Evolutionary conservation across 352 stramenopile species (phyloP).

Genomic region (Vaucheria bursata): DNA sequence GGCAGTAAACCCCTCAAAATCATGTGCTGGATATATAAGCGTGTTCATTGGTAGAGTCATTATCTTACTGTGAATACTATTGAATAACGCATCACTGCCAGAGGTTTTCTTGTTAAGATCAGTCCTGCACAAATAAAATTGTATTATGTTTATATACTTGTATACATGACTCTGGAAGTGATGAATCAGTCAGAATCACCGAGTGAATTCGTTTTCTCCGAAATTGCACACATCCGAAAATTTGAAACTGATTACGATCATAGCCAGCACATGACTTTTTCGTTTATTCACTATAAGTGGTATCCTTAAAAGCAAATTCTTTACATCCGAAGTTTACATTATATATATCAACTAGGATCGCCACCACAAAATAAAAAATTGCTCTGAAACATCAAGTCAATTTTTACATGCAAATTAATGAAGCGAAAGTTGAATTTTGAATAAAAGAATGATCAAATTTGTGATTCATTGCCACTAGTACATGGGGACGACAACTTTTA

Average conservation of each 20-base stretch:
- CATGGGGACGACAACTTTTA: conserved; percentile 21
- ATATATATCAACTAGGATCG: too few relatives aligned
- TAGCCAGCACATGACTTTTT: background rate
- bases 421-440: background rate
- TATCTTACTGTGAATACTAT: conserved; percentile 53
- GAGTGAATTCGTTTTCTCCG: background rate
- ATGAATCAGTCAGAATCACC: background rate
- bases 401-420: background rate
- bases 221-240: background rate
- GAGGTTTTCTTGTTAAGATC: conserved; percentile 25
- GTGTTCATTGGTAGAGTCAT: conserved; percentile 55
- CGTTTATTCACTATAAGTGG: background rate
- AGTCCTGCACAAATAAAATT: conserved; percentile 3
- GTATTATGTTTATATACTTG: too few relatives aligned
- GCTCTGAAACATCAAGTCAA: too few relatives aligned
- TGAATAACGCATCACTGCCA: conserved; percentile 50
- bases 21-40: conserved; percentile 51
- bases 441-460: background rate
- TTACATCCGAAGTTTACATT: too few relatives aligned
- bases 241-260: background rate
- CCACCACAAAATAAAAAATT: too few relatives aligned
- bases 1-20: conserved; percentile 50
- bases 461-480: background rate
- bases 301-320: too few relatives aligned
- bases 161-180: too few relatives aligned